Evolutionary conservation across 306 rosid species (phyloP), one percentile per base, ranked within the genome.

Genomic region (Begonia peltatifolia): DNA sequence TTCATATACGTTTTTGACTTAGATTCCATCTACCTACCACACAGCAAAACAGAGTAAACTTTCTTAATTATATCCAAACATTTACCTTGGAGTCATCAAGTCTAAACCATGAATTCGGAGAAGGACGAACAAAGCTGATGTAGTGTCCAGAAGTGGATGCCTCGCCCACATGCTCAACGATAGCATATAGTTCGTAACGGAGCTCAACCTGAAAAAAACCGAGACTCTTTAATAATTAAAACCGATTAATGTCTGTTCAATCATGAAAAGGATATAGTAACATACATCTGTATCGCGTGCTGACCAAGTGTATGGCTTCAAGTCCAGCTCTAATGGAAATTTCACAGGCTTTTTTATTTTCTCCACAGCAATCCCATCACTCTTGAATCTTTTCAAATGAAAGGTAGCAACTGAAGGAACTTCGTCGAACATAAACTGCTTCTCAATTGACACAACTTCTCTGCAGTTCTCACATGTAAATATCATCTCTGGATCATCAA

Each of bases 381-480:
- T 59, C 77, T 86, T 86, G 56, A 90, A 90, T 68, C 99, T 72
- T 62, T 90, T 86, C 14, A 90, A 68, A 66, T 90, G 99, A 47
- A 90, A 75, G 49, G 93, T 66, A 25, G 86, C 82, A 71, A 90
- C 72, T 56, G 76, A 63, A 54, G 99, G 99, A 14, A 80, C 61
- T 67, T 69, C 65, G 55, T 80, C 79, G 61, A 90, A 41, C 68
- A 83, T 55, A 58, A 86, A 81, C 63, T 77, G 95, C 63, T 90
- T 86, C 62, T 76, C 94, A 84, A 71, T 62, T 11, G 65, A 71
- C 36, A 83, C 99, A 58, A 83, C 76, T 63, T 75, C 81, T 59
- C 71, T 73, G 69, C 95, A 90, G 54, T 72, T 63, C 57, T 79
- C 86, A 68, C 99, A 90, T 60, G 44, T 71, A 59, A 90, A 60